A percentile compares a stretch with the other conserved stretches of the same genome.
Evolutionary conservation across 495 filamentous ascomycete species (phyloP).

Genomic region (Halenospora varia): DNA sequence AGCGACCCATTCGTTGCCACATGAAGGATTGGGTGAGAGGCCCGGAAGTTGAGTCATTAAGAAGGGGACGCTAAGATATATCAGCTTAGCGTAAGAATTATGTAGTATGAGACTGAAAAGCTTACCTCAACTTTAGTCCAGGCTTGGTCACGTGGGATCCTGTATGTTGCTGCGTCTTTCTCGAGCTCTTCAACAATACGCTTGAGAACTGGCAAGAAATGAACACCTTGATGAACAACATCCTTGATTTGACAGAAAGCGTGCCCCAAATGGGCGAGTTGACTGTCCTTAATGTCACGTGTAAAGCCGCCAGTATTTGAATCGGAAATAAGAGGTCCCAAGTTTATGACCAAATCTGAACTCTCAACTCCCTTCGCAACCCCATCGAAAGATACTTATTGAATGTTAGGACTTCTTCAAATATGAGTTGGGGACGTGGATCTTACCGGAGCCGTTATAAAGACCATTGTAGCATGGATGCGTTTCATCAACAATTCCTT

Average conservation of each 20-base stretch:
- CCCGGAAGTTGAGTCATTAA: background rate
- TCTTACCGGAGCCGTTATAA: conserved; percentile 25
- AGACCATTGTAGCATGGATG: conserved; percentile 28
- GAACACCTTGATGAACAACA: conserved; percentile 5
- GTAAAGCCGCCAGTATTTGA: conserved; percentile 26
- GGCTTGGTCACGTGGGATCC: background rate
- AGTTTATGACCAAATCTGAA: conserved; percentile 33
- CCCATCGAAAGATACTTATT: conserved; percentile 22
- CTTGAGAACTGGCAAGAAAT: conserved; percentile 13
- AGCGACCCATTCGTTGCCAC: conserved; percentile 3
- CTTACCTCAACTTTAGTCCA: conserved; percentile 16
- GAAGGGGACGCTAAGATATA: background rate
- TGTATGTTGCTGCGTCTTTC: background rate
- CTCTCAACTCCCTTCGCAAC: conserved; percentile 25
- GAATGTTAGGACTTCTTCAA: background rate
- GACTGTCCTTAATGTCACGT: conserved; percentile 2
- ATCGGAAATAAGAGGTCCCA: conserved; percentile 31
- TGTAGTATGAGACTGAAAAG: no score
- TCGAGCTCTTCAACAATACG: conserved; percentile 7
- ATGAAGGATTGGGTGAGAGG: background rate
- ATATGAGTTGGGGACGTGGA: background rate
- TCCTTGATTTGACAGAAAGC: conserved; percentile 1
- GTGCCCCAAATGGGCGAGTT: conserved; percentile 11
- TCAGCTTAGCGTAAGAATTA: conserved; percentile 52
- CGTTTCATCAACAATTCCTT: conserved; percentile 32